Percentiles rank a stretch among this genome's conserved stretches.
These are phyloP conservation scores for Plasmodium yoelii DNA, from an alignment of 169 alveolate species.

Conservation along the genomic window DNA sequence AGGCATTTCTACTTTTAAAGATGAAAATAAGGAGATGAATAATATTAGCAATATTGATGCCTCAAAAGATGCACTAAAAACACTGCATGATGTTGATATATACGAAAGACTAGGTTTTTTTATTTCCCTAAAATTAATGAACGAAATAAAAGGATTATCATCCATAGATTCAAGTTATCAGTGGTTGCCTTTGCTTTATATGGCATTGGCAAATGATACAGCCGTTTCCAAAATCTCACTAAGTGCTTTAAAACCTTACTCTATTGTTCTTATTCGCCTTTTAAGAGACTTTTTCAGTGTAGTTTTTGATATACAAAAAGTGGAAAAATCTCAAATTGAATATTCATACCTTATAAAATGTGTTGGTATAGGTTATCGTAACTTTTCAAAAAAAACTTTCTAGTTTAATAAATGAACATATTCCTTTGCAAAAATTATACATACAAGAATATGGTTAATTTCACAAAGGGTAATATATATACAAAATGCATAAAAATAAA, in stretches of 20 bases:
- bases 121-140: slow-evolving; percentile 50
- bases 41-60: neutral
- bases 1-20: too few relatives aligned
- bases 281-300: slow-evolving; percentile 70
- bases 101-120: slow-evolving; percentile 75
- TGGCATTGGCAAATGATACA: slow-evolving; percentile 60
- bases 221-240: slow-evolving; percentile 67
- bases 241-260: slow-evolving; percentile 48
- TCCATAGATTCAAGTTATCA: slow-evolving; percentile 71
- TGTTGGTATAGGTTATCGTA: slow-evolving; percentile 73
- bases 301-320: slow-evolving; percentile 66
- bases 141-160: slow-evolving; percentile 72
- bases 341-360: slow-evolving; percentile 65
- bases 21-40: neutral
- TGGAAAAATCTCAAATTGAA: slow-evolving; percentile 63
- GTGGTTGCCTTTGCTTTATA: slow-evolving; percentile 72
- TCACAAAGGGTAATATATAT: too few relatives aligned
- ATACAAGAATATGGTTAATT: too few relatives aligned
- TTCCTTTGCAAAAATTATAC: too few relatives aligned
- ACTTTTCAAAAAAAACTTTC: slow-evolving; percentile 67
- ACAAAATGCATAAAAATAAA: too few relatives aligned
- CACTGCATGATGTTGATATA: slow-evolving; percentile 51
- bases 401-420: slow-evolving; percentile 1
- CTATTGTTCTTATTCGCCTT: slow-evolving; percentile 62
- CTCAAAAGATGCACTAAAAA: neutral